These are phyloP conservation scores for Neurospora tetraspora DNA, from an alignment of 495 filamentous ascomycete species.

Conservation along the genomic window DNA sequence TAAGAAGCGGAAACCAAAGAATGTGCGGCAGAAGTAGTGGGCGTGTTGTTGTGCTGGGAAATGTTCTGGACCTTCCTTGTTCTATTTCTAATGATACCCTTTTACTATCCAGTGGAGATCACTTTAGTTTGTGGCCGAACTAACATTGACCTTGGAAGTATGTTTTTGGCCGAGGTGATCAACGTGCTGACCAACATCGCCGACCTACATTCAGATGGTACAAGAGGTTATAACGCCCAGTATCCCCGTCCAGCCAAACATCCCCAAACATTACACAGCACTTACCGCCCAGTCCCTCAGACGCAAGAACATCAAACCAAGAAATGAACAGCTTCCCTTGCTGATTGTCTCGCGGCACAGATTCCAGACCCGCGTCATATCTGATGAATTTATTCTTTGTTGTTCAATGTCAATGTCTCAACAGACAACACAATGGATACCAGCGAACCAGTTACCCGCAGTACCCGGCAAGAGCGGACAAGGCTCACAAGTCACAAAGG, in stretches of 20 bases:
- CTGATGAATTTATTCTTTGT: neutral
- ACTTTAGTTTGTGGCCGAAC: neutral
- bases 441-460: neutral
- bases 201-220: no score
- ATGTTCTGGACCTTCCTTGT: neutral
- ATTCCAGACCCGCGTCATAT: neutral
- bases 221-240: no score
- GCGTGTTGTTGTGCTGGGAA: neutral
- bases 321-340: neutral
- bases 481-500: neutral
- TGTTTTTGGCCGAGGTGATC: no score
- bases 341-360: neutral
- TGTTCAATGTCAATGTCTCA: neutral
- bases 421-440: neutral
- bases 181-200: no score
- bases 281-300: no score
- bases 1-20: conserved; percentile 85
- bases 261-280: neutral
- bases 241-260: neutral
- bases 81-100: conserved; percentile 10
- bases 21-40: conserved; percentile 45
- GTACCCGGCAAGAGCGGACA: neutral
- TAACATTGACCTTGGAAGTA: no score
- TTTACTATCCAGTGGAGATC: neutral
- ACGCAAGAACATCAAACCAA: neutral